Evolutionary conservation across 805 yeast species (phyloP), one percentile per base, ranked within the genome.

Genomic region (Saturnispora diversa): DNA sequence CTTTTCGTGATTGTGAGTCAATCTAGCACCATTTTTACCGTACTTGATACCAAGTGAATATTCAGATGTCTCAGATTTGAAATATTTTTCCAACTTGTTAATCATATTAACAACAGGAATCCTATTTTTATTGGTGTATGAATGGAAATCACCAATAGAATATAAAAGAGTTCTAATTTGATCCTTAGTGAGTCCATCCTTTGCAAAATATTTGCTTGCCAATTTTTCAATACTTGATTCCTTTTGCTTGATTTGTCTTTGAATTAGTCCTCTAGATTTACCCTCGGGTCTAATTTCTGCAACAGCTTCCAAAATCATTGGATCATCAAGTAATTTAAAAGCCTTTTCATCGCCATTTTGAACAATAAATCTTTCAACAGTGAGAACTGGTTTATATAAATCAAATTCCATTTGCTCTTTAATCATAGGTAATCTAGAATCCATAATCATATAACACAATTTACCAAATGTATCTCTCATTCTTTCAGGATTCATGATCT

Each of bases 391-490:
- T 52, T 73, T 77, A 60, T 77, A 80, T 2, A 83, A 62, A 57
- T 83, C 85, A 56, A 83, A 84, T 45, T 79, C 90, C 79, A 83
- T 72, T 38, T 76, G 77, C 12, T 72, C 75, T 48, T 70, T 73
- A 44, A 83, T 73, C 49, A 82, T 86, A 0, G 86, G 82, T 22
- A 80, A 59, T 35, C 84, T 64, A 2, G 92, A 83, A 58, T 83
- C 94, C 92, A 84, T 83, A 27, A 82, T 77, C 83, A 83, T 84
- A 58, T 83, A 83, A 62, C 84, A 79, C 43, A 84, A 63, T 52
- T 83, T 82, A 34, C 94, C 94, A 56, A 77, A 84, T 4, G 77
- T 77, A 51, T 79, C 84, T 46, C 87, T 69, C 84, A 84, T 78
- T 50, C 75, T 70, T 50, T 83, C 87, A 0, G 94, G 94, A 52